A percentile compares a stretch with the other conserved stretches of the same genome.
These are phyloP conservation scores for Aspergillus novoparasiticus DNA, from an alignment of 2,329 filamentous ascomycete genomes.

Conservation along the genomic window DNA sequence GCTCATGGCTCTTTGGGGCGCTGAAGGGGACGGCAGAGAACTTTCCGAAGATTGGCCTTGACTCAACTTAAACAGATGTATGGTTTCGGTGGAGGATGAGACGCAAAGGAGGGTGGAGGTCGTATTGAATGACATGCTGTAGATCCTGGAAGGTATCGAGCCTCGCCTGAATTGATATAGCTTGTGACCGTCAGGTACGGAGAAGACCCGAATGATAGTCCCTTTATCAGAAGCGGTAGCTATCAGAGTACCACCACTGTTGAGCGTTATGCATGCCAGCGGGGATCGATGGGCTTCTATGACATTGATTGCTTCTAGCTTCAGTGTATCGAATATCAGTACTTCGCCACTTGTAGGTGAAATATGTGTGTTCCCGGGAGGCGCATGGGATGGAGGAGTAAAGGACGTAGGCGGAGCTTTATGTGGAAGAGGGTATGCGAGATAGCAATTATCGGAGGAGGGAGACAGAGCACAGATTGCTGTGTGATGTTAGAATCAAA, in stretches of 20 bases:
- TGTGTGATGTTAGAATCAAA: constrained; percentile 28
- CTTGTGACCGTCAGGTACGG: constrained; percentile 86
- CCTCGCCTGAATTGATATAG: constrained; percentile 94
- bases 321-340: constrained; percentile 85
- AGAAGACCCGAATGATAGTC: constrained; percentile 95
- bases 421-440: constrained; percentile 86
- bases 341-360: constrained; percentile 88
- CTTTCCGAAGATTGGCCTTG: constrained; percentile 36
- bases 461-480: constrained; percentile 92
- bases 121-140: constrained; percentile 98
- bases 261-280: constrained; percentile 85
- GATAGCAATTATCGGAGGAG: constrained; percentile 92
- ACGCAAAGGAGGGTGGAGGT: constrained; percentile 92
- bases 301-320: constrained; percentile 90
- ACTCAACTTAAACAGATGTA: constrained; percentile 89
- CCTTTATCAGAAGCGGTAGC: constrained; percentile 97
- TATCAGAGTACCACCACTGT: constrained; percentile 86
- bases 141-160: constrained; percentile 93
- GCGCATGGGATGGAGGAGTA: constrained; percentile 75
- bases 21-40: constrained; percentile 27
- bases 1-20: constrained; percentile 29
- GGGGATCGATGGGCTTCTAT: constrained; percentile 94
- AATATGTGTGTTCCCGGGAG: constrained; percentile 72
- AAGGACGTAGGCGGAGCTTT: constrained; percentile 57
- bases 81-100: constrained; percentile 92